These are phyloP conservation scores for Hyphopichia wangnamkhiaoensis DNA, from an alignment of 1,139 yeast genomes.

Conservation along the genomic window DNA sequence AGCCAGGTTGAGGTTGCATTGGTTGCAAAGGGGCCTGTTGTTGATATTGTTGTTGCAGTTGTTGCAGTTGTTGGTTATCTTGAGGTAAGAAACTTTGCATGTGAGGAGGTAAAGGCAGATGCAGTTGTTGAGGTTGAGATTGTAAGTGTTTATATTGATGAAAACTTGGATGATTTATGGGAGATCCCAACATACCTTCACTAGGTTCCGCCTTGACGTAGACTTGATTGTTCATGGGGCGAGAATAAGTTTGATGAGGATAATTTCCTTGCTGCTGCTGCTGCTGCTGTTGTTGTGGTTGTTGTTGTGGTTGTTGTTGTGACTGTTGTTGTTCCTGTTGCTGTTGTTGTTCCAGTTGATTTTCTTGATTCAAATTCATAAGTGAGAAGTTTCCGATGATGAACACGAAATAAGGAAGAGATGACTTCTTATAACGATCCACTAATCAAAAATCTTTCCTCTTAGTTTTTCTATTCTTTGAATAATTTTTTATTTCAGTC, in stretches of 20 bases:
- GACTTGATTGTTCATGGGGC: conserved; percentile 11
- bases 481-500: too few relatives aligned
- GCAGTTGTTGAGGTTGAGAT: background rate
- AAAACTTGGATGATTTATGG: conserved; percentile 11
- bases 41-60: conserved; percentile 7
- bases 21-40: conserved; percentile 1
- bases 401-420: background rate
- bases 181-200: conserved; percentile 11
- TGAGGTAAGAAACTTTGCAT: background rate
- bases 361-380: background rate
- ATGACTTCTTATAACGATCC: too few relatives aligned
- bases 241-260: conserved; percentile 12
- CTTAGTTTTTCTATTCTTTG: too few relatives aligned
- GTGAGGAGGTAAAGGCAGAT: conserved; percentile 1
- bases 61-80: conserved; percentile 12
- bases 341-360: background rate
- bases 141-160: conserved; percentile 6
- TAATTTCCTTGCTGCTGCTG: background rate
- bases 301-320: conserved; percentile 8
- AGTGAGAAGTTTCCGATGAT: background rate
- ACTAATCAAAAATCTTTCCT: too few relatives aligned
- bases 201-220: conserved; percentile 5
- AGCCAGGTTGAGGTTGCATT: conserved; percentile 5
- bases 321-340: background rate
- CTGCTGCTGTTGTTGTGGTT: background rate